Base-by-base conservation (phyloP, 257 asterid species). In the Eustoma russellianum region DNA sequence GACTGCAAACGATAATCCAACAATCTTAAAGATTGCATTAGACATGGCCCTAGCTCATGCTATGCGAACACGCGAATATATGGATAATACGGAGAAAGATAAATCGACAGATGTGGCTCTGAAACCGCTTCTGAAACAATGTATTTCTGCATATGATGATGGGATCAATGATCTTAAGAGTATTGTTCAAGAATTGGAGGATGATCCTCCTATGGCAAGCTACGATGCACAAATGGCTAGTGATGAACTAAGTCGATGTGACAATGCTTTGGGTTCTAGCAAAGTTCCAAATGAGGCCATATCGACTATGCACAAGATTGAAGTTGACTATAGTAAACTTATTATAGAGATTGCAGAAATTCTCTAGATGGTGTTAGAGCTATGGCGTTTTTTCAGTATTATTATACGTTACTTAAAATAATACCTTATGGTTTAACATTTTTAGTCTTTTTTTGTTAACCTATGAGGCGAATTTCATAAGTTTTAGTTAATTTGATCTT, bases 121-220 rank as follows among this genome's bases (percentile, higher is more conserved):
- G 4, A 48, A 17, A 11, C 52, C 52, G 24, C 10, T 19, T 8
- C 8, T 48, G 52, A 17, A 17, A 17, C 28, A 17, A 18, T 17
- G 52, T 18, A 48, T 48, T 48, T 48, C 52, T 15, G 52, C 52
- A 48, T 48, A 48, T 48, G 52, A 48, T 6, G 52, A 17, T 17
- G 52, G 28, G 9, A 48, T 48, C 10, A 48, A 48, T 6, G 52
- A 48, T 8, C 52, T 48, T 48, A 5, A 48, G 8, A 48, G 28
- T 19, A 17, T 48, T 13, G 12, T 2, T 48, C 19, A 17, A 15
- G 52, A 15, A 15, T 17, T 48, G 5, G 33, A 48, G 24, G 52
- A 48, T 48, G 28, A 48, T 48, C 52, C 52, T 48, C 52, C 52
- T 1, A 48, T 48, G 52, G 30, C 33, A 19, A 48, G 33, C 28